phyloP scores from a whole-genome alignment of 2,329 filamentous ascomycete genomes.

The Cylindrodendrum hubeiense region DNA sequence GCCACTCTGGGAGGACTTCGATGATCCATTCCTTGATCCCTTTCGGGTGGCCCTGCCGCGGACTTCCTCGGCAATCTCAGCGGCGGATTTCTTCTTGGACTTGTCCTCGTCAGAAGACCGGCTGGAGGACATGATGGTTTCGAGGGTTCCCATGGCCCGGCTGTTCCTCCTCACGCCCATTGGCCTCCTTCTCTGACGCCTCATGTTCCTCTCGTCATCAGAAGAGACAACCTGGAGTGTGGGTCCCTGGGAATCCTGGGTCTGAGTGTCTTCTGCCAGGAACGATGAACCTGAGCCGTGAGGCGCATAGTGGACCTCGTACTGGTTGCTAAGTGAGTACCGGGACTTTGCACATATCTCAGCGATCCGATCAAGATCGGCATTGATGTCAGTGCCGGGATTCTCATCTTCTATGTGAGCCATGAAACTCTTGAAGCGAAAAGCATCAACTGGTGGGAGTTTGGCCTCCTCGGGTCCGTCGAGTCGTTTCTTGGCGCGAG shows the following conservation, averaged over 20 bases:
- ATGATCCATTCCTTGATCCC: conserved; percentile 48
- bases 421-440: conserved; percentile 75
- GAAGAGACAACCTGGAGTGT: conserved; percentile 69
- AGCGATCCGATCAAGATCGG: conserved; percentile 73
- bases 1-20: conserved; percentile 47
- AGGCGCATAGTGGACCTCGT: conserved; percentile 73
- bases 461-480: conserved; percentile 54
- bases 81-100: conserved; percentile 69
- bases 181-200: conserved; percentile 55
- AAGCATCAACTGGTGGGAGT: conserved; percentile 72
- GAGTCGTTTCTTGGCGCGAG: conserved; percentile 54
- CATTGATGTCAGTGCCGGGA: conserved; percentile 60
- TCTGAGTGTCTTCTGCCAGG: conserved; percentile 47
- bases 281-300: conserved; percentile 70
- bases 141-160: conserved; percentile 71
- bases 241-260: conserved; percentile 57
- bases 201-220: conserved; percentile 64
- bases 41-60: conserved; percentile 62
- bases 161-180: conserved; percentile 60
- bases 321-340: conserved; percentile 75
- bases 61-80: conserved; percentile 67
- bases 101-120: conserved; percentile 73
- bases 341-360: conserved; percentile 75
- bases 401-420: conserved; percentile 63
- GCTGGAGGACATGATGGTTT: conserved; percentile 76